phyloP scores from a whole-genome alignment of 768 basidiomycete species.

The Cystoderma amianthinum region DNA sequence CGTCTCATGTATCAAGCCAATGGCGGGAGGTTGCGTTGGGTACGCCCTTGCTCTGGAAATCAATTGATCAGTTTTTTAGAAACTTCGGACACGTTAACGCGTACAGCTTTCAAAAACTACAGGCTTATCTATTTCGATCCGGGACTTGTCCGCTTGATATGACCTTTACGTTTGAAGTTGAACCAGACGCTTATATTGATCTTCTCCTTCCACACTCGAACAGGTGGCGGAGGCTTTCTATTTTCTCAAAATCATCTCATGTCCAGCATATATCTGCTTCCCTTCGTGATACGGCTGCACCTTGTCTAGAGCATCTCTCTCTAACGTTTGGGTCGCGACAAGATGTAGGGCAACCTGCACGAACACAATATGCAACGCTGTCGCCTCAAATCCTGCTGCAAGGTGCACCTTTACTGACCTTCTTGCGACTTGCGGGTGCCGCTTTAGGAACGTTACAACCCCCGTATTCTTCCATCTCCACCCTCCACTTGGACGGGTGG shows the following conservation, averaged over 20 bases:
- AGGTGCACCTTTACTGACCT: slow-evolving; percentile 24
- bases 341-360: slow-evolving; percentile 13
- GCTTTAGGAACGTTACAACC: slow-evolving; percentile 31
- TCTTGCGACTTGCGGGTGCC: slow-evolving; percentile 34
- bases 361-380: slow-evolving; percentile 19
- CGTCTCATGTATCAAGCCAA: slow-evolving; percentile 36
- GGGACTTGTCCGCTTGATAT: neutral
- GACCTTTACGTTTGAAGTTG: neutral
- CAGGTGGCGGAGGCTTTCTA: neutral
- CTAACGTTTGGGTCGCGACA: neutral
- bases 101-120: too few relatives aligned
- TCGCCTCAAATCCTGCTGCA: slow-evolving; percentile 21
- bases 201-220: neutral
- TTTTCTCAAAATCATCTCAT: neutral
- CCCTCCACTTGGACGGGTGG: neutral
- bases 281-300: neutral
- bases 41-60: slow-evolving; percentile 38
- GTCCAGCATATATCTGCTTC: neutral
- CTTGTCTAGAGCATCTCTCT: neutral
- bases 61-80: slow-evolving; percentile 24
- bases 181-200: neutral
- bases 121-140: neutral
- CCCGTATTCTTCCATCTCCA: neutral
- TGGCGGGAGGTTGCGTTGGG: slow-evolving; percentile 35
- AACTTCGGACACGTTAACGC: slow-evolving; percentile 7